Conservation (phyloP, 2,329 filamentous ascomycete genomes). For the Hysterium pulicare region DNA sequence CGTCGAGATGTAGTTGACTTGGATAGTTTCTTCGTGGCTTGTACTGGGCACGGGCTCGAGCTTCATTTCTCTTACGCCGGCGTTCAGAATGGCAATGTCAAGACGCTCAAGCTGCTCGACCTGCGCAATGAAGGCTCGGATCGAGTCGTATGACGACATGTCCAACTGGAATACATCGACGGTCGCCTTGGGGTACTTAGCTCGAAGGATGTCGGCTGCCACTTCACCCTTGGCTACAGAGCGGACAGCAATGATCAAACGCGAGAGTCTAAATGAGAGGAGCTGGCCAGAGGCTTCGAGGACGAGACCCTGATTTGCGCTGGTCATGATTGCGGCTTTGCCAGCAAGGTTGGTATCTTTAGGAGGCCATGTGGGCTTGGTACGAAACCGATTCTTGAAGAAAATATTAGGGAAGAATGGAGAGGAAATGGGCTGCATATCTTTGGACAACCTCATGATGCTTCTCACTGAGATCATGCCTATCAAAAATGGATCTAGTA, state of each 20-base stretch:
- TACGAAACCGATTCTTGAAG: no score
- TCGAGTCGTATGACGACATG: conserved; percentile 19
- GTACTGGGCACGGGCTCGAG: conserved; percentile 16
- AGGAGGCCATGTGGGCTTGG: no score
- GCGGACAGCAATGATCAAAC: conserved; percentile 31
- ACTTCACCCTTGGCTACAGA: conserved; percentile 21
- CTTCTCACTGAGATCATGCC: no score
- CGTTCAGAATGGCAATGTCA: conserved; percentile 34
- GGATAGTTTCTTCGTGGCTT: conserved; percentile 40
- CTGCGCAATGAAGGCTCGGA: conserved; percentile 15
- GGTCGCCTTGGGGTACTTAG: conserved; percentile 11
- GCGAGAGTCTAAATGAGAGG: conserved; percentile 14
- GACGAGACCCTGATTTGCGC: conserved; percentile 27
- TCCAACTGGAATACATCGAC: conserved; percentile 27
- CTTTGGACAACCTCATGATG: no score
- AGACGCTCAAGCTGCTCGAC: conserved; percentile 10
- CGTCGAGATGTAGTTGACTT: conserved; percentile 57
- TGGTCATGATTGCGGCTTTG: conserved; percentile 42
- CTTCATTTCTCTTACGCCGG: conserved; percentile 18
- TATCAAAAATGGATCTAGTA: no score
- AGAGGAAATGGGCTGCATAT: no score
- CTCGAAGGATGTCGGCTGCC: conserved; percentile 15
- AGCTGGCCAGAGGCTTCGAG: conserved; percentile 21
- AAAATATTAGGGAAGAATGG: no score
- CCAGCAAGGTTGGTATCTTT: no score